phyloP scores from a whole-genome alignment of 768 basidiomycete species.

The Russula sp. region DNA sequence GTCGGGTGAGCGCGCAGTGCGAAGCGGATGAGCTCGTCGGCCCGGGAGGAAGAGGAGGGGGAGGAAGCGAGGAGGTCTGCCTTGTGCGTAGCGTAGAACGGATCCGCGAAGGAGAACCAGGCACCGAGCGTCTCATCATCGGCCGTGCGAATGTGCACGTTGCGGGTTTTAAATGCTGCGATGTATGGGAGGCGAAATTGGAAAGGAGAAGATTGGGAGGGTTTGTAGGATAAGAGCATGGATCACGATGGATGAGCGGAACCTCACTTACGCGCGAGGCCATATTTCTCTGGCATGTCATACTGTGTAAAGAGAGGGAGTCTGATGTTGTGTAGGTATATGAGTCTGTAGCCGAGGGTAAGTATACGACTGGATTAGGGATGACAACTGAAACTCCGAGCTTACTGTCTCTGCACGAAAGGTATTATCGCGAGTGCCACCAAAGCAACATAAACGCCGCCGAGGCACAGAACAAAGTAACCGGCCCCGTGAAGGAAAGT shows the following conservation, averaged over 20 bases:
- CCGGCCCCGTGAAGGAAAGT: constrained; percentile 25
- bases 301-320: constrained; percentile 59
- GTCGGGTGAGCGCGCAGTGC: constrained; percentile 60
- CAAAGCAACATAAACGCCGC: constrained; percentile 44
- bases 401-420: constrained; percentile 64
- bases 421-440: constrained; percentile 51
- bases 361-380: constrained; percentile 22
- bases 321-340: constrained; percentile 62
- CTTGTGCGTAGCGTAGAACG: constrained; percentile 35
- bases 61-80: constrained; percentile 33
- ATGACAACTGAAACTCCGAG: not conserved
- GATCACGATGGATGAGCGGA: too few species aligned
- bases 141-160: constrained; percentile 58
- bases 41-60: not conserved
- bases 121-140: constrained; percentile 81
- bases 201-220: not conserved
- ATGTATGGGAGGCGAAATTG: not conserved
- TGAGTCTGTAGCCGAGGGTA: constrained; percentile 28
- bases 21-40: constrained; percentile 38
- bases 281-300: constrained; percentile 66
- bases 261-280: constrained; percentile 61
- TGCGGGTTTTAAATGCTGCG: constrained; percentile 48
- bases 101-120: constrained; percentile 77
- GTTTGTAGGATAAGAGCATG: too few species aligned
- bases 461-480: constrained; percentile 32